Evolutionary conservation across 2,329 filamentous ascomycete species (phyloP).

Genomic region (Westerdykella ornata): DNA sequence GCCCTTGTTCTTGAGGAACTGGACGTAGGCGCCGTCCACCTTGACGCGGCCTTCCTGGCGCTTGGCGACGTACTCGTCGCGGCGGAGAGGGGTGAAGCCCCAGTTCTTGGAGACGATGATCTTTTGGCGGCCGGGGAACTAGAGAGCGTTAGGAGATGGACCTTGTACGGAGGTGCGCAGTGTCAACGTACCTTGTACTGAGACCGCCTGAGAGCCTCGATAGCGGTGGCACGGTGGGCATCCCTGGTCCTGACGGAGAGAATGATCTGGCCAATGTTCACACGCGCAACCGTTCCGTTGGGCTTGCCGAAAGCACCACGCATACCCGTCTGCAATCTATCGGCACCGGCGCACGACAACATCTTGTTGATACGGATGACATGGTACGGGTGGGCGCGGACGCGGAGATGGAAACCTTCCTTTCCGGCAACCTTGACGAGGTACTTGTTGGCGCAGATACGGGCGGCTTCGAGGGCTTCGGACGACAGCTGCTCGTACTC

Average conservation of each 20-base stretch:
- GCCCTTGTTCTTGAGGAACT: slow-evolving; percentile 97
- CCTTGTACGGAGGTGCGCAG: not conserved
- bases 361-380: slow-evolving; percentile 99
- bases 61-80: slow-evolving; percentile 95
- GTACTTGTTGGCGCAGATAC: slow-evolving; percentile 99
- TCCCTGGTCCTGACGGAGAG: slow-evolving; percentile 96
- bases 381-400: slow-evolving; percentile 96
- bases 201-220: slow-evolving; percentile 97
- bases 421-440: slow-evolving; percentile 63
- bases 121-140: slow-evolving; percentile 99
- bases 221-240: slow-evolving; percentile 80
- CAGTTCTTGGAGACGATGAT: slow-evolving; percentile 99
- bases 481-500: slow-evolving; percentile 99
- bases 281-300: slow-evolving; percentile 96
- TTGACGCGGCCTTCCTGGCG: slow-evolving; percentile 90
- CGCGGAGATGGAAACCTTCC: slow-evolving; percentile 64
- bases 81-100: slow-evolving; percentile 97
- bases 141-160: slow-evolving; percentile 4
- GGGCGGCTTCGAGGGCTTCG: slow-evolving; percentile 97
- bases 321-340: slow-evolving; percentile 99
- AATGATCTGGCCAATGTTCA: slow-evolving; percentile 99
- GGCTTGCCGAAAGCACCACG: slow-evolving; percentile 99
- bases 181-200: slow-evolving; percentile 72
- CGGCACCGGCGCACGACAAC: slow-evolving; percentile 99
- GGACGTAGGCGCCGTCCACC: slow-evolving; percentile 98